These are phyloP conservation scores for Colletotrichum sp. DNA, from an alignment of 2,329 filamentous ascomycete genomes.

Conservation along the genomic window DNA sequence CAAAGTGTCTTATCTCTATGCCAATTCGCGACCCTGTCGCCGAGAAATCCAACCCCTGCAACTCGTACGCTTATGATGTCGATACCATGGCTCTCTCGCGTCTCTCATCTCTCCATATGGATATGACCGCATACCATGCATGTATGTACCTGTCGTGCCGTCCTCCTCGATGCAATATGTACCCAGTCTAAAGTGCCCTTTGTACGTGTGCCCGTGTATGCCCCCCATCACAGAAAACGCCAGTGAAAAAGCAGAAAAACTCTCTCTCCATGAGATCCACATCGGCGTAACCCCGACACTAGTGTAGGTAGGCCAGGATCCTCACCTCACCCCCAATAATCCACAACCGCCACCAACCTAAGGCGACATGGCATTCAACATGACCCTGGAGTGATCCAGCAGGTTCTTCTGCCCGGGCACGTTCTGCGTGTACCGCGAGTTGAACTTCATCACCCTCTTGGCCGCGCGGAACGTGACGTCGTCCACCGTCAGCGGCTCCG, in stretches of 20 bases:
- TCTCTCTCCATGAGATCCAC: not conserved
- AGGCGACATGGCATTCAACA: not conserved
- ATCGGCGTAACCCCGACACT: not conserved
- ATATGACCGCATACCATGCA: not conserved
- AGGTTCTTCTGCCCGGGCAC: conserved; percentile 48
- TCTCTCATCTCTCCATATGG: not conserved
- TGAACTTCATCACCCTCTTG: conserved; percentile 59
- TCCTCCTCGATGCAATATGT: not conserved
- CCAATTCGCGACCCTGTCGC: not conserved
- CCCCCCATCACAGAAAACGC: not conserved
- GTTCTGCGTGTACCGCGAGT: conserved; percentile 59
- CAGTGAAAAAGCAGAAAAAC: not conserved
- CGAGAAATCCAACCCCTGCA: not conserved
- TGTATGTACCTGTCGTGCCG: not conserved
- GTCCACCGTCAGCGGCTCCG: conserved; percentile 49
- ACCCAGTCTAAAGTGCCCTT: not conserved
- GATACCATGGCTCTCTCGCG: not conserved
- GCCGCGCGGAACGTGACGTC: conserved; percentile 54
- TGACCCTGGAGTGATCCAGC: conserved; percentile 24
- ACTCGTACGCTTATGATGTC: not conserved
- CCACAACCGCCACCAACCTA: not conserved
- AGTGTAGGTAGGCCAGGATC: not conserved
- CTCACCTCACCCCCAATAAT: not conserved
- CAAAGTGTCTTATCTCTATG: not conserved
- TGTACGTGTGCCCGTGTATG: not conserved